A percentile compares a stretch with the other conserved stretches of the same genome.
Evolutionary conservation across 164 flowering plant species (phyloP).

Genomic region (Echeveria elegans): DNA sequence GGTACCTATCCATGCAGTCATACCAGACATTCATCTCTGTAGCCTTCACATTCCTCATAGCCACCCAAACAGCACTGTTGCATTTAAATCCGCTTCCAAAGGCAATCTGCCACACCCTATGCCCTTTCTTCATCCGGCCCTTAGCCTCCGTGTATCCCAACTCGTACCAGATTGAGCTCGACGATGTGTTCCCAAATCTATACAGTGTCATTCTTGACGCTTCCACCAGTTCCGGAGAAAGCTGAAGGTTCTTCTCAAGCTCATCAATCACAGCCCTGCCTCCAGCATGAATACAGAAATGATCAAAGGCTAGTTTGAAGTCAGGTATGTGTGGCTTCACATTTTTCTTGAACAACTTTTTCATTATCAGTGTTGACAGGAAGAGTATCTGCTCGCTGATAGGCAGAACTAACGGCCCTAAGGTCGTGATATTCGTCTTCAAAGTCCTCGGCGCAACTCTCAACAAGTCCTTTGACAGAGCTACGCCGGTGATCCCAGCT

Average conservation of each 20-base stretch:
- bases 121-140: conserved; percentile 29
- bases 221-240: conserved; percentile 26
- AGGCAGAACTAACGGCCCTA: conserved; percentile 41
- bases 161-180: conserved; percentile 41
- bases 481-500: conserved; percentile 27
- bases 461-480: conserved; percentile 38
- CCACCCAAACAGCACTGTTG: conserved; percentile 32
- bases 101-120: conserved; percentile 38
- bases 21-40: conserved; percentile 23
- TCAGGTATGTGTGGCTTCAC: conserved; percentile 38
- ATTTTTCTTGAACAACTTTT: conserved; percentile 23
- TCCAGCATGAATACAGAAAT: conserved; percentile 25
- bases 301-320: conserved; percentile 36
- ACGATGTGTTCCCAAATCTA: conserved; percentile 36
- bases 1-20: conserved; percentile 33
- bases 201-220: conserved; percentile 38
- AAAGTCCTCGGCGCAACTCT: conserved; percentile 34
- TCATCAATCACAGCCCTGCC: conserved; percentile 28
- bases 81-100: conserved; percentile 15
- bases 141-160: conserved; percentile 35
- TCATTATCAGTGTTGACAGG: conserved; percentile 21
- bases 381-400: conserved; percentile 36
- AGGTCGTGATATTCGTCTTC: conserved; percentile 32
- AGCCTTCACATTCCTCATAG: background rate
- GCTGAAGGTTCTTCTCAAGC: conserved; percentile 35